phyloP scores from a whole-genome alignment of 495 filamentous ascomycete genomes.

The Podospora pseudocomata region DNA sequence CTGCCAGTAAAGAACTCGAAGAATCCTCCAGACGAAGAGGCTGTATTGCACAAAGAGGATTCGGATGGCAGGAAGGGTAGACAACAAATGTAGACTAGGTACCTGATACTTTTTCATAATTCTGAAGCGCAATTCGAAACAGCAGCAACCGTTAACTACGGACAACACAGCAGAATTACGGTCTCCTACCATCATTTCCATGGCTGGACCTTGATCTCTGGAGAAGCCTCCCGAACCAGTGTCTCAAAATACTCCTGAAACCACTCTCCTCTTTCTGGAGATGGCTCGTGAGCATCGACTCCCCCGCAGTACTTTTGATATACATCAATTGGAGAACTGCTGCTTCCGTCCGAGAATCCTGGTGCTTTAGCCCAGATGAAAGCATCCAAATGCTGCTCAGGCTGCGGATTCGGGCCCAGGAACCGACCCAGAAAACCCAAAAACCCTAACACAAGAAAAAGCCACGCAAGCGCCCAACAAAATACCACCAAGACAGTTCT shows the following conservation, averaged over 20 bases:
- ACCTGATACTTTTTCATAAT: too few species aligned
- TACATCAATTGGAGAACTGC: slow-evolving; percentile 43
- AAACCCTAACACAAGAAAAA: too few species aligned
- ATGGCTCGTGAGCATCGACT: slow-evolving; percentile 43
- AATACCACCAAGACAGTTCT: too few species aligned
- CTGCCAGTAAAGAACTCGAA: slow-evolving; percentile 16
- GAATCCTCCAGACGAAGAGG: background rate
- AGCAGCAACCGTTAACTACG: too few species aligned
- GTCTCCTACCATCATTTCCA: too few species aligned
- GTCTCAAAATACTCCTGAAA: slow-evolving; percentile 63
- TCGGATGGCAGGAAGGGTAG: background rate
- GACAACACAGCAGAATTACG: too few species aligned
- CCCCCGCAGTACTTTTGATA: slow-evolving; percentile 58
- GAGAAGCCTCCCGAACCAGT: slow-evolving; percentile 33
- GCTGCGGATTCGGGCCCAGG: slow-evolving; percentile 41
- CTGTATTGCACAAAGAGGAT: slow-evolving; percentile 7
- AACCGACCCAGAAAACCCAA: slow-evolving; percentile 48
- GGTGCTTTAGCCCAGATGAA: slow-evolving; percentile 68
- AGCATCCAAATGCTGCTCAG: slow-evolving; percentile 54
- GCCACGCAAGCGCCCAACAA: too few species aligned
- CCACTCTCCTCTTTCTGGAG: slow-evolving; percentile 61
- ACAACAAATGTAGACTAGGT: background rate
- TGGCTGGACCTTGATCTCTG: too few species aligned
- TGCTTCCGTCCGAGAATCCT: slow-evolving; percentile 63
- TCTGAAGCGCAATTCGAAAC: too few species aligned